Base-by-base conservation (phyloP, 2,329 filamentous ascomycete species). In the Chaetomium sp. region DNA sequence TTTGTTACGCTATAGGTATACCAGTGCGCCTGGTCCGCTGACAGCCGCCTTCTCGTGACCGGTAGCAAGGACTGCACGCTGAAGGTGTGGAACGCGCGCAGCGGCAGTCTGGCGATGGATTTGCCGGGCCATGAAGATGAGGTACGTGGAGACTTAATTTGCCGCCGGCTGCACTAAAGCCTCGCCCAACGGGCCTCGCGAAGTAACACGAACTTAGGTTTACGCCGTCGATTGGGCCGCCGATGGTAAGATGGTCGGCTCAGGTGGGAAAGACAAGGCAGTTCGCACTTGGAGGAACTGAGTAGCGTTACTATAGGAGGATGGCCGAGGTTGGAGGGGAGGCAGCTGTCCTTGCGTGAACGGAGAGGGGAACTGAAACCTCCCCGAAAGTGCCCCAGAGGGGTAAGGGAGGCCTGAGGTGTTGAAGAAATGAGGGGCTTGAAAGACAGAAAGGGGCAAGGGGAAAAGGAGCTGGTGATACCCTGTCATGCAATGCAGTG, bases 181-280 rank as follows among this genome's bases (percentile, higher is more conserved):
- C 19, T 27, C 19, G 19, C 19, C 19, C 19, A 27, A 27, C 19
- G 19, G 19, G 19, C 19, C 19, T 27, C 19, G 19, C 19, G 19
- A 27, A 27, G 19, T 55, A 51, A 55, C 53, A 14, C 27, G 47
- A 53, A 7, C 9, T 33, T 47, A 63, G 70, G 91, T 96, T 0
- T 96, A 91, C 70, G 90, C 91, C 0, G 85, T 96, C 10, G 92
- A 97, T 69, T 97, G 92, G 94, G 91, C 88, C 64, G 87, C 90
- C 0, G 91, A 96, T 69, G 94, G 94, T 7, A 82, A 89, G 64
- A 85, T 86, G 64, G 91, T 97, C 12, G 91, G 86, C 14, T 96
- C 91, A 69, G 94, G 91, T 53, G 94, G 94, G 8, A 92, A 92
- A 69, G 94, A 99, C 71, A 96, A 95, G 70, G 83, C 83, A 2